phyloP scores from a whole-genome alignment of 192 early-diverging fungal species.

The Coemansia sp. region DNA sequence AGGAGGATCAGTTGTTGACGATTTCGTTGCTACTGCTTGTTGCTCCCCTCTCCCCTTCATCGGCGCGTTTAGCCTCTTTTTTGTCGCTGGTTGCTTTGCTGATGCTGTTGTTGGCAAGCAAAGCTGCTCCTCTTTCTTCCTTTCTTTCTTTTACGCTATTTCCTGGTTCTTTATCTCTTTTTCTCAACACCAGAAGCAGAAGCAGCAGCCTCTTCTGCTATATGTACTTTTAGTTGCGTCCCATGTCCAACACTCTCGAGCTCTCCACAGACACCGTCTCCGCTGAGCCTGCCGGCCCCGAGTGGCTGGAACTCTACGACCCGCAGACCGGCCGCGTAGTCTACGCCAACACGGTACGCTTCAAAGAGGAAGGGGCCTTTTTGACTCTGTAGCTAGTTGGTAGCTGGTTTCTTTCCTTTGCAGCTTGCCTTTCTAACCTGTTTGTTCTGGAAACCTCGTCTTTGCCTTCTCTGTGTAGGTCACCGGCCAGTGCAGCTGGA shows the following conservation, averaged over 20 bases:
- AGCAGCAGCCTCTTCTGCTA: slow-evolving; percentile 1
- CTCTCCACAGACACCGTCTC: slow-evolving; percentile 18
- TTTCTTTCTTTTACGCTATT: too few species aligned
- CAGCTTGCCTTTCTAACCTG: too few species aligned
- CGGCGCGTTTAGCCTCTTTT: background rate
- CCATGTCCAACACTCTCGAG: slow-evolving; percentile 8
- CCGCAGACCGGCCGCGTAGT: slow-evolving; percentile 64
- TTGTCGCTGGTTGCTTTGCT: background rate
- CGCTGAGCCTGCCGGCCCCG: slow-evolving; percentile 17
- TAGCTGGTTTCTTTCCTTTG: too few species aligned
- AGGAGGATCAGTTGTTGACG: slow-evolving; percentile 6
- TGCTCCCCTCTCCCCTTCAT: too few species aligned
- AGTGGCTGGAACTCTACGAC: slow-evolving; percentile 73
- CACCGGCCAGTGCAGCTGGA: slow-evolving; percentile 78
- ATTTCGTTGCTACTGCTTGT: background rate
- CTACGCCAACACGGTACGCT: slow-evolving; percentile 68
- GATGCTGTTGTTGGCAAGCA: too few species aligned
- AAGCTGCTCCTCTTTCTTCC: too few species aligned
- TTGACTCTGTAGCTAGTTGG: too few species aligned
- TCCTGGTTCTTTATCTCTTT: slow-evolving; percentile 5
- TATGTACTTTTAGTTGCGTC: slow-evolving; percentile 9
- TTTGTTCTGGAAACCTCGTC: too few species aligned
- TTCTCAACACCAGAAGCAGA: background rate
- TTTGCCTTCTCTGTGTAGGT: slow-evolving; percentile 41
- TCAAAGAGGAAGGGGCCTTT: too few species aligned